Base-by-base conservation (phyloP, 1,284 basidiomycete genomes). In the Fomes fomentarius region DNA sequence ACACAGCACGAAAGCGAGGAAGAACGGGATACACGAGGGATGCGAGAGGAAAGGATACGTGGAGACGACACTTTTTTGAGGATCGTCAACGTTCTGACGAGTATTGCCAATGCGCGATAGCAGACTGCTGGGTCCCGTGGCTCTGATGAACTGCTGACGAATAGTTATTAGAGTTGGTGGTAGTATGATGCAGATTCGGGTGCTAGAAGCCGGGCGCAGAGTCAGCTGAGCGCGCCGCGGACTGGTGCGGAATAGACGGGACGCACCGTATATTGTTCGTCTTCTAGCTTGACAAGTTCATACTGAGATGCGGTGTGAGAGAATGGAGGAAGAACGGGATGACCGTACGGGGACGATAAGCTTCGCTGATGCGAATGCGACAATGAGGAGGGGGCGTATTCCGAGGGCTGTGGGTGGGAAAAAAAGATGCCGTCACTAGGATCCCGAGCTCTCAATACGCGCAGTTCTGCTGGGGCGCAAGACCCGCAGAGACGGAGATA, bases 41-140 rank as follows among this genome's bases (percentile, higher is more conserved):
- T 11, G 37, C 35, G n/a, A 6, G 19, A 22, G 30, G n/a, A 9
- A 9, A 30, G 30, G 14, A 14, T 8, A 5, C 19, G 19, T 15
- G 15, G 28, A 42, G 51, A 37, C 17, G 22, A 26, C 21, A 9
- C 33, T 45, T 34, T 37, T 47, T n/a, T 14, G 21, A 19, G 33
- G 21, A 25, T 12, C 21, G 28, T 60, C 58, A 60, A 17, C 85
- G 80, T 65, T 85, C 85, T 30, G 84, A 79, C 45, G 82, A 82
- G 56, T 86, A 86, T 60, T 83, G 81, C 86, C 86, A 89, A 48
- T 70, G 78, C 63, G 81, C 78, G 69, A 86, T 49, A 30, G 69
- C 62, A 19, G 68, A 44, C 43, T 68, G 60, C 55, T 65, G 42
- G 47, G 54, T 46, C 55, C 53, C 48, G 31, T 60, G 54, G 54